phyloP scores from a whole-genome alignment of 179 eudicot species.

The Nepenthes alata region DNA sequence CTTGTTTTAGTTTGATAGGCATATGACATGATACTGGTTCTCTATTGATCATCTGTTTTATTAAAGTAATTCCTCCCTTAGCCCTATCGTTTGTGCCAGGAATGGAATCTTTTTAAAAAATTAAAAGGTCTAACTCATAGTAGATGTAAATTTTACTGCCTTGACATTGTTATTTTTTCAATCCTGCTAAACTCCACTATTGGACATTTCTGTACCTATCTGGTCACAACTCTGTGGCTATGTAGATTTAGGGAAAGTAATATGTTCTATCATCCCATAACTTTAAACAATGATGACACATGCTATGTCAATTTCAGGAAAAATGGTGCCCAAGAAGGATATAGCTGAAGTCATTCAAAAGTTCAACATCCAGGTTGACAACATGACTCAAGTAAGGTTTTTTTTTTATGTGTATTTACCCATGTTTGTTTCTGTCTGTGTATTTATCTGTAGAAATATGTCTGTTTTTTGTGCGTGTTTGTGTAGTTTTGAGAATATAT shows the following conservation, averaged over 20 bases:
- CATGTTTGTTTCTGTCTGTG: not conserved
- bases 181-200: not conserved
- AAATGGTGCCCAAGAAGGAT: slow-evolving; percentile 28
- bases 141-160: not conserved
- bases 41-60: no score
- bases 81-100: not conserved
- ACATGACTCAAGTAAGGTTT: slow-evolving; percentile 52
- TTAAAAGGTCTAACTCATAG: not conserved
- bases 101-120: no score
- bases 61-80: no score
- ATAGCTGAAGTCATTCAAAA: slow-evolving; percentile 30
- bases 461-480: not conserved
- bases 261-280: not conserved
- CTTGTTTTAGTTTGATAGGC: no score
- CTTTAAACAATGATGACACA: not conserved
- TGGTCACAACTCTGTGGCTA: no score
- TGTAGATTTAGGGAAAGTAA: not conserved
- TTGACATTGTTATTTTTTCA: no score
- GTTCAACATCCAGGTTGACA: slow-evolving; percentile 56
- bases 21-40: no score
- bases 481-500: not conserved
- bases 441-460: no score
- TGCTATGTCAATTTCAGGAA: slow-evolving; percentile 25
- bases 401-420: not conserved
- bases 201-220: not conserved